Evolutionary conservation across 768 basidiomycete species (phyloP).

Genomic region (Vararia minispora): DNA sequence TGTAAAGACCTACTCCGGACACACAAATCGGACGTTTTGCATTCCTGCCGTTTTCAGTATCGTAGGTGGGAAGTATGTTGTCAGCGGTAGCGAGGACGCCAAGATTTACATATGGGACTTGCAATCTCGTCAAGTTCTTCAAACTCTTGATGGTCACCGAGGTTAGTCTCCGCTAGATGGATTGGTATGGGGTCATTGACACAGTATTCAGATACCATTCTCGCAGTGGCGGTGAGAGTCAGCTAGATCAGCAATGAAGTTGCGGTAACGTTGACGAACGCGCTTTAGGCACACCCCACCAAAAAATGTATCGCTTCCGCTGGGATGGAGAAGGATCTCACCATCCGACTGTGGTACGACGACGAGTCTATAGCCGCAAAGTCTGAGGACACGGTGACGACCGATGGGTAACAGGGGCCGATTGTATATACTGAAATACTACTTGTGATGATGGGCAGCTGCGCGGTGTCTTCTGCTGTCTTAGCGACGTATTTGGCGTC

Average conservation of each 20-base stretch:
- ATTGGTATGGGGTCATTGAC: background rate
- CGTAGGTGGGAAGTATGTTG: conserved; percentile 54
- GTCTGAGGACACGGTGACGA: no score
- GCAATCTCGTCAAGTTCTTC: conserved; percentile 66
- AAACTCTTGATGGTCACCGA: conserved; percentile 70
- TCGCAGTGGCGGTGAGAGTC: conserved; percentile 56
- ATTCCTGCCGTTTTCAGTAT: conserved; percentile 57
- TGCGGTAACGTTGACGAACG: conserved; percentile 5
- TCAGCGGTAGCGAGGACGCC: conserved; percentile 85
- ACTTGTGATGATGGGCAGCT: no score
- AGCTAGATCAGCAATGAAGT: background rate
- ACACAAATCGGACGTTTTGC: conserved; percentile 78
- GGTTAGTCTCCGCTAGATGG: conserved; percentile 40
- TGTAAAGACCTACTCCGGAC: conserved; percentile 87
- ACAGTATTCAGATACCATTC: conserved; percentile 39
- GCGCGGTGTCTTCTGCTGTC: no score
- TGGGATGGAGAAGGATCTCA: conserved; percentile 82
- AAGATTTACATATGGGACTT: conserved; percentile 88
- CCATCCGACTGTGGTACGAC: conserved; percentile 75
- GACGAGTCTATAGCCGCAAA: no score
- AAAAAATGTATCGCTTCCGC: conserved; percentile 74
- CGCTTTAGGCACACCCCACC: conserved; percentile 61
- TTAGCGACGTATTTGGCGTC: no score
- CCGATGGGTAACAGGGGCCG: no score
- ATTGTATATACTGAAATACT: no score